These are phyloP conservation scores for Epicoccum nigrum DNA, from an alignment of 2,329 filamentous ascomycete genomes.

Conservation along the genomic window DNA sequence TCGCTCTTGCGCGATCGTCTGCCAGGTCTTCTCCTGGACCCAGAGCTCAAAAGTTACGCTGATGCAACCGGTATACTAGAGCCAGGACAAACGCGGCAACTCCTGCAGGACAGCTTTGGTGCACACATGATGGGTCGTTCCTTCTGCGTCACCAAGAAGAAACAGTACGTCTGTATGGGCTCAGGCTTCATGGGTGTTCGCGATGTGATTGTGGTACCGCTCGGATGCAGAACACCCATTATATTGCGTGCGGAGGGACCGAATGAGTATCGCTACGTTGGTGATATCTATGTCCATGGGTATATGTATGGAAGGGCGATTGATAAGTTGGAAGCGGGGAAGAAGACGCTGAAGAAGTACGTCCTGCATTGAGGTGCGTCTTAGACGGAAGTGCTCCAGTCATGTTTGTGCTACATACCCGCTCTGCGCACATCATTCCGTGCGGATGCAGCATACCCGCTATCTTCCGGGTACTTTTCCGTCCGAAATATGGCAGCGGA, in stretches of 20 bases:
- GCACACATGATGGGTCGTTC: conserved; percentile 1
- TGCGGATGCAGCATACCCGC: not conserved
- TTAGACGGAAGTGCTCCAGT: not conserved
- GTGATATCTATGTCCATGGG: conserved; percentile 45
- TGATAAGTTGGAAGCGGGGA: not conserved
- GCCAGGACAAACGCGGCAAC: not conserved
- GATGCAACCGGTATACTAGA: not conserved
- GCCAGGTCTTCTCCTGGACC: not conserved
- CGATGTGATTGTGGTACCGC: conserved; percentile 44
- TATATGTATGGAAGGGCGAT: conserved; percentile 47
- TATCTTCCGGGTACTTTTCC: conserved; percentile 18
- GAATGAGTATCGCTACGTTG: conserved; percentile 40
- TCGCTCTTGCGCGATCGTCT: not conserved
- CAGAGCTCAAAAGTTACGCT: not conserved
- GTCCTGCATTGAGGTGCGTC: not conserved
- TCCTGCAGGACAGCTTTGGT: not conserved
- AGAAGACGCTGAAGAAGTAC: not conserved
- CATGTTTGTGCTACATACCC: not conserved
- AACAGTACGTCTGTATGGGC: conserved; percentile 30
- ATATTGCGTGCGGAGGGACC: conserved; percentile 35
- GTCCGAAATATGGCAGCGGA: not conserved
- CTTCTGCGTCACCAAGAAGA: not conserved
- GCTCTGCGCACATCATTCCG: not conserved
- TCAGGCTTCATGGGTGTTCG: conserved; percentile 37
- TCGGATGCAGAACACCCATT: conserved; percentile 47